Percentiles rank a stretch among this genome's conserved stretches.
Evolutionary conservation across 306 rosid genomes (phyloP).

Genomic region (Acacia melanoxylon): DNA sequence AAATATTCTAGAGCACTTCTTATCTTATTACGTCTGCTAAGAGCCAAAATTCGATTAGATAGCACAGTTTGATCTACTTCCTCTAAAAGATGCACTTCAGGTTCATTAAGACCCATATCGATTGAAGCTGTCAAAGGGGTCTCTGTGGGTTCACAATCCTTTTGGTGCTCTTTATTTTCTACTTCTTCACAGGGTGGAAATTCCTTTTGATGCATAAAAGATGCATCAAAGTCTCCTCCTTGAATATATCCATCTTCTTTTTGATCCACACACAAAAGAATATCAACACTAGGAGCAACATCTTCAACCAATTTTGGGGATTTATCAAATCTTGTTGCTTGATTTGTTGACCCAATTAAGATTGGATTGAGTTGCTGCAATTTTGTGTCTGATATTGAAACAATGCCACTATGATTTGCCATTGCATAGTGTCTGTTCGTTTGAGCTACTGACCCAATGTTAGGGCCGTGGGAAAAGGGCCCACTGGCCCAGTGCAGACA

Average conservation of each 20-base stretch:
- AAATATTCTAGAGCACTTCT: slow-evolving; percentile 77
- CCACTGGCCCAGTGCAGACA: slow-evolving; percentile 21
- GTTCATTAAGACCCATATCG: slow-evolving; percentile 35
- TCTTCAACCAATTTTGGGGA: slow-evolving; percentile 27
- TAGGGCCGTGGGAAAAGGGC: slow-evolving; percentile 18
- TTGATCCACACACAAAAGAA: slow-evolving; percentile 31
- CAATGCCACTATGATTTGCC: slow-evolving; percentile 11
- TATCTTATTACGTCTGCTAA: slow-evolving; percentile 73
- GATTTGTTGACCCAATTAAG: slow-evolving; percentile 32
- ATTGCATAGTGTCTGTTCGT: slow-evolving; percentile 7
- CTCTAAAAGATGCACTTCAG: slow-evolving; percentile 55
- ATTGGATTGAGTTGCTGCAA: slow-evolving; percentile 21
- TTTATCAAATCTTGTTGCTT: slow-evolving; percentile 17
- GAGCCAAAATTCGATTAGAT: slow-evolving; percentile 72
- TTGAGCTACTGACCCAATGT: slow-evolving; percentile 19
- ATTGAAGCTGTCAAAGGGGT: slow-evolving; percentile 28
- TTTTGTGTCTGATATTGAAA: slow-evolving; percentile 41
- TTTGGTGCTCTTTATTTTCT: slow-evolving; percentile 16
- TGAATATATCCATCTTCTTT: slow-evolving; percentile 30
- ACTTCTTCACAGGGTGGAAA: slow-evolving; percentile 57
- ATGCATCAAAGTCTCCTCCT: slow-evolving; percentile 31
- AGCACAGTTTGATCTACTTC: slow-evolving; percentile 61
- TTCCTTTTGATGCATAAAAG: slow-evolving; percentile 33
- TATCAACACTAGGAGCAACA: slow-evolving; percentile 31
- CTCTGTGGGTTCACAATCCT: slow-evolving; percentile 22